Evolutionary conservation across 2,329 filamentous ascomycete species (phyloP).

Genomic region (Sclerotinia borealis): DNA sequence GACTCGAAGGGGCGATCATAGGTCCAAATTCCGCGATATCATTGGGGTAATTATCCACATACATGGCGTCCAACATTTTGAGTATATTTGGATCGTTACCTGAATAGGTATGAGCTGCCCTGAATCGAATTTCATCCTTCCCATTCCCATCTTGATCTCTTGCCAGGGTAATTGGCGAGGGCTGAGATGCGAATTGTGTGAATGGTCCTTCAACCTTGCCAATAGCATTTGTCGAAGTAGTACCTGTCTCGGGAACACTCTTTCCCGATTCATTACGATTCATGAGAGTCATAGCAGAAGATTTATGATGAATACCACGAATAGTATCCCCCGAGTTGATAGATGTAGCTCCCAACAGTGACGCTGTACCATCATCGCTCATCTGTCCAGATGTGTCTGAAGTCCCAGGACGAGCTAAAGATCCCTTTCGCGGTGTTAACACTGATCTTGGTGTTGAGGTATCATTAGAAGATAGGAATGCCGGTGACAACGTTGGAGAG

Average conservation of each 20-base stretch:
- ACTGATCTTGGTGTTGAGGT: constrained; percentile 13
- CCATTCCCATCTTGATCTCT: constrained; percentile 33
- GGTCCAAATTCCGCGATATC: constrained; percentile 71
- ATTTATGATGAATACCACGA: constrained; percentile 47
- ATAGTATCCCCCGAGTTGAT: constrained; percentile 31
- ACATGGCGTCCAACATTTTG: constrained; percentile 77
- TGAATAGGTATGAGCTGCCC: constrained; percentile 72
- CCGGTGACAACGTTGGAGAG: constrained; percentile 24
- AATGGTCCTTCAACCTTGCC: constrained; percentile 54
- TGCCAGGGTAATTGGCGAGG: constrained; percentile 35
- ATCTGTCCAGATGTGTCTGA: constrained; percentile 18
- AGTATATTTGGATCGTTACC: constrained; percentile 69
- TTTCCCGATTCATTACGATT: constrained; percentile 52
- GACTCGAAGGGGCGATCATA: constrained; percentile 63
- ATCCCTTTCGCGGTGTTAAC: constrained; percentile 17
- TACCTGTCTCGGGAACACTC: constrained; percentile 58
- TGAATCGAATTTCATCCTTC: constrained; percentile 42
- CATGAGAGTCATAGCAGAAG: constrained; percentile 57
- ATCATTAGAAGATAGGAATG: constrained; percentile 22
- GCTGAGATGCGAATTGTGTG: constrained; percentile 27
- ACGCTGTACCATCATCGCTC: constrained; percentile 31
- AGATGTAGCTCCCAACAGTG: constrained; percentile 27
- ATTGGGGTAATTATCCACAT: constrained; percentile 62
- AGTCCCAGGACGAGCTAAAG: constrained; percentile 12
- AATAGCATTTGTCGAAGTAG: constrained; percentile 56